Evolutionary conservation across 116 monocot species (phyloP).

Genomic region (Trichopus zeylanicus): DNA sequence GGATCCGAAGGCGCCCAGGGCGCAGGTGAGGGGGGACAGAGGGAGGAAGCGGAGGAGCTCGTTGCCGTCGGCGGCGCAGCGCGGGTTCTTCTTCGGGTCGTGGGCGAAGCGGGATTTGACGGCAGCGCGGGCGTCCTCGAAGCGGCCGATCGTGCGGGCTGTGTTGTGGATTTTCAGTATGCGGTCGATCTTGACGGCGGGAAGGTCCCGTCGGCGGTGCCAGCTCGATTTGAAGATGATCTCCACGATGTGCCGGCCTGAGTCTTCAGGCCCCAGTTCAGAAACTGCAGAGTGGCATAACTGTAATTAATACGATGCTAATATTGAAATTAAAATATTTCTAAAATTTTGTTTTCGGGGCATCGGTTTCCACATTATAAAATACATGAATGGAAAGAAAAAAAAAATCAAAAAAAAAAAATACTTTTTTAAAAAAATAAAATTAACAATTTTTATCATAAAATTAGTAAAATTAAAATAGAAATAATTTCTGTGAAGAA

Average conservation of each 20-base stretch:
- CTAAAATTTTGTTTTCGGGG: too few species aligned
- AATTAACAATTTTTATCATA: too few species aligned
- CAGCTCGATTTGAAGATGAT: conserved; percentile 96
- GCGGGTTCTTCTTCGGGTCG: conserved; percentile 41
- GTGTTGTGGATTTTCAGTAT: conserved; percentile 91
- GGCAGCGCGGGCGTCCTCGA: conserved; percentile 79
- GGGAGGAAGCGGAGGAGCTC: conserved; percentile 95
- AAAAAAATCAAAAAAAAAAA: too few species aligned
- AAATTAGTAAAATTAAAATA: too few species aligned
- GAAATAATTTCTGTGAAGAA: too few species aligned
- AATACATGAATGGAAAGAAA: too few species aligned
- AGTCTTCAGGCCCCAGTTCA: conserved; percentile 86
- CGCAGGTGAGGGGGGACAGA: conserved; percentile 56
- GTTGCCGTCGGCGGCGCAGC: conserved; percentile 96
- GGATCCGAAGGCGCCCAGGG: conserved; percentile 56
- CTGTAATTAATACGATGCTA: too few species aligned
- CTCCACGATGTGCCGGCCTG: conserved; percentile 88
- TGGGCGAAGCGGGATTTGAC: conserved; percentile 48
- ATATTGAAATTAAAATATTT: too few species aligned
- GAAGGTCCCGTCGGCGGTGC: conserved; percentile 49
- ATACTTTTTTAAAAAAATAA: too few species aligned
- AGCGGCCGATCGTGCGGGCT: conserved; percentile 64
- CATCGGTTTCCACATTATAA: too few species aligned
- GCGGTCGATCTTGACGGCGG: conserved; percentile 60
- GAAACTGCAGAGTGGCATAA: conserved; percentile 44